Percentiles rank a stretch among this genome's conserved stretches.
phyloP scores from a whole-genome alignment of 2,329 filamentous ascomycete species.

The Stemphylium lycopersici region DNA sequence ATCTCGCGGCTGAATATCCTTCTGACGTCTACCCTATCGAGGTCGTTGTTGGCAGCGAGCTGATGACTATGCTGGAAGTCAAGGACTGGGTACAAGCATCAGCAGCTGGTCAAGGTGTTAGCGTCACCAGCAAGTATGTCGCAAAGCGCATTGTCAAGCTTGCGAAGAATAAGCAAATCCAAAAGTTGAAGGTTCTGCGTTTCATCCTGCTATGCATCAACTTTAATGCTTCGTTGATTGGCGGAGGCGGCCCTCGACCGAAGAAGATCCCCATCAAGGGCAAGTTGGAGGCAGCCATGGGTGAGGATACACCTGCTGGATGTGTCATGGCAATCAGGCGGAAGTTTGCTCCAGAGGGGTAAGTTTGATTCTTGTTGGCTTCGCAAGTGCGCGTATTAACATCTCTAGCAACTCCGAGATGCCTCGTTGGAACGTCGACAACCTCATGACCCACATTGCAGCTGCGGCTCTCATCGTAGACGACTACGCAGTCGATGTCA shows the following conservation, averaged over 20 bases:
- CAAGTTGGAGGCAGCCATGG: constrained; percentile 70
- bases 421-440: constrained; percentile 73
- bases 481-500: constrained; percentile 74
- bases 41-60: constrained; percentile 69
- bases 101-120: constrained; percentile 63
- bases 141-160: constrained; percentile 66
- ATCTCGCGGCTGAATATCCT: constrained; percentile 69
- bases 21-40: constrained; percentile 75
- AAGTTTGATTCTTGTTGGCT: constrained; percentile 7
- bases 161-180: constrained; percentile 59
- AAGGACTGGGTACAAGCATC: constrained; percentile 75
- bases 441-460: constrained; percentile 75
- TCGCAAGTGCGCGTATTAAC: constrained; percentile 16
- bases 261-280: constrained; percentile 65
- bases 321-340: constrained; percentile 54
- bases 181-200: constrained; percentile 55
- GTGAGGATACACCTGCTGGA: constrained; percentile 32
- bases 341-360: constrained; percentile 62
- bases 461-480: constrained; percentile 74
- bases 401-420: constrained; percentile 55
- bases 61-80: constrained; percentile 71
- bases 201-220: constrained; percentile 58
- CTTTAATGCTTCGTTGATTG: constrained; percentile 52
- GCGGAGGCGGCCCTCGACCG: constrained; percentile 42
- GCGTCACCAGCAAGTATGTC: constrained; percentile 67